phyloP scores from a whole-genome alignment of 208 protist species.

The Trypanosoma mega region DNA sequence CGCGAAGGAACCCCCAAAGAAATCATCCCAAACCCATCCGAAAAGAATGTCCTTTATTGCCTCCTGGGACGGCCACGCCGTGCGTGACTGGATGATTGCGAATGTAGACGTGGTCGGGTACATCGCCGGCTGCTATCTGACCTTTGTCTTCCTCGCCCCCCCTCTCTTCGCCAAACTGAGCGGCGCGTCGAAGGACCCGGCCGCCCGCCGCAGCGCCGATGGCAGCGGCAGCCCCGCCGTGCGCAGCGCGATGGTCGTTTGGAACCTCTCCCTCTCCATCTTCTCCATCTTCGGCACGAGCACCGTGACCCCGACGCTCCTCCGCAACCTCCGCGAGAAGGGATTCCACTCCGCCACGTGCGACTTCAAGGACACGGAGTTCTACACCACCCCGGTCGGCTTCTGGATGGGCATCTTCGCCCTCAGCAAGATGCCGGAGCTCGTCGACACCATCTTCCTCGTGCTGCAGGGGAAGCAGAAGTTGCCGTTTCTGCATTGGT shows the following conservation, averaged over 20 bases:
- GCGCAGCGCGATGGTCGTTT: slow-evolving; percentile 31
- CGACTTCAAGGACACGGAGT: slow-evolving; percentile 25
- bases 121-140: too few relatives aligned
- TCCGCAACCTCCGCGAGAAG: slow-evolving; percentile 16
- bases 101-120: too few relatives aligned
- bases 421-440: slow-evolving; percentile 62
- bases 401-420: slow-evolving; percentile 45
- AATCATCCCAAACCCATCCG: too few relatives aligned
- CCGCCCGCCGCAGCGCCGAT: slow-evolving; percentile 1
- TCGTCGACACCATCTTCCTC: slow-evolving; percentile 72
- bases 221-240: slow-evolving; percentile 12
- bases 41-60: too few relatives aligned
- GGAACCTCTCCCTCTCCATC: slow-evolving; percentile 49
- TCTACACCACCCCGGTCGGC: slow-evolving; percentile 29
- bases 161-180: too few relatives aligned
- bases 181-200: too few relatives aligned
- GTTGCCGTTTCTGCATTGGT: slow-evolving; percentile 83
- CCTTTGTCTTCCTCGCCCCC: too few relatives aligned
- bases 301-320: slow-evolving; percentile 26
- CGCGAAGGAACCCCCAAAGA: too few relatives aligned
- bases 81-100: too few relatives aligned
- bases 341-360: slow-evolving; percentile 28
- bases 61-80: too few relatives aligned
- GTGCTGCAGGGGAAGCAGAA: slow-evolving; percentile 60
- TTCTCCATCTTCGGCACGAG: slow-evolving; percentile 45